Base-by-base conservation (phyloP, 768 basidiomycete genomes). In the Kwoniella heveanensis region DNA sequence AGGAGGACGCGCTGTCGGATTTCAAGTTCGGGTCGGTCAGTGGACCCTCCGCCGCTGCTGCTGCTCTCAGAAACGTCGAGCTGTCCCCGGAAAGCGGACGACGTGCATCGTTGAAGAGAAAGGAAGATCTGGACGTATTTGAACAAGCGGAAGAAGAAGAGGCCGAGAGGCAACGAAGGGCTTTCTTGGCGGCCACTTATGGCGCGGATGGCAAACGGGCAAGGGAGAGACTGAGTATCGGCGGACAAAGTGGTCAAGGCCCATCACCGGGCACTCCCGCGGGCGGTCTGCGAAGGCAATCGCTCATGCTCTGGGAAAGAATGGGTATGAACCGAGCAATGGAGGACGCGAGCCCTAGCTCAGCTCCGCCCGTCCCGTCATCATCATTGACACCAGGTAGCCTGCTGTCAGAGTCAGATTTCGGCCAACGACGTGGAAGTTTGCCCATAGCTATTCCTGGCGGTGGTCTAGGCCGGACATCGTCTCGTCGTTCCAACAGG, bases 391-490 rank as follows among this genome's bases (percentile, higher is more conserved):
- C 48, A 26, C 39, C 65, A 19, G 27, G 27, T 24, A 32, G 30
- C 6, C 19, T 55, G 17, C 29, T 64, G 15, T 30, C 27, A 5
- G 52, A 51, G 17, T 54, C 44, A 1, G 68, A 69, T 27, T 29
- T 62, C 7, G 60, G 60, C 3, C 55, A 37, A 8, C 57, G 78
- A 25, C 52, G 78, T 58, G 77, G 75, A 4, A 78, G 77, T 62
- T 48, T 78, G 46, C 79, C 79, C 1, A 71, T 80, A 13, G 69
- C 74, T 27, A 80, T 80, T 15, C 79, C 77, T 22, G 65, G 64
- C 9, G 54, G 59, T 2, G 61, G 64, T 21, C 13, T 75, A 15
- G 72, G 73, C 3, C 51, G 71, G 29, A 71, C 49, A 51, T 27
- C 66, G 13, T 71, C 70, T 1, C 62, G 67, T 15, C 39, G 65